Percentiles rank a stretch among this genome's conserved stretches.
Evolutionary conservation across 768 basidiomycete species (phyloP).

Genomic region (Trametopsis cervina): DNA sequence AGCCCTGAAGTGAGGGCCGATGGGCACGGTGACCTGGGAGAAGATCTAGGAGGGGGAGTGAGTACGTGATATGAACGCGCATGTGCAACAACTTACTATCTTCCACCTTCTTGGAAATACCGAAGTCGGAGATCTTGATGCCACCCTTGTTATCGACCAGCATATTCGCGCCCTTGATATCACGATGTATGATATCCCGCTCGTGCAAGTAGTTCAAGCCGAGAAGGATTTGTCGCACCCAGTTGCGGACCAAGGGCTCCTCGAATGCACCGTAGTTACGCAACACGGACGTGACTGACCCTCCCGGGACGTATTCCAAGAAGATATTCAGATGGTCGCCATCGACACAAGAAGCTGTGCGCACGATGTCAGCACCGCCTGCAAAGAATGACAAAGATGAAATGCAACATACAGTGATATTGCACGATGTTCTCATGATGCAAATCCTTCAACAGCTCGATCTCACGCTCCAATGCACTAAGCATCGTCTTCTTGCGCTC

Average conservation of each 20-base stretch:
- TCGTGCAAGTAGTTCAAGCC: conserved; percentile 90
- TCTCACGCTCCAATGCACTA: conserved; percentile 86
- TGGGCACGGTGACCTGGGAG: conserved; percentile 64
- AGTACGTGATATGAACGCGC: no score
- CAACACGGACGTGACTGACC: conserved; percentile 84
- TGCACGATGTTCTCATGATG: conserved; percentile 97
- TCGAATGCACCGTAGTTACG: conserved; percentile 93
- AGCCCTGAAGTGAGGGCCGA: conserved; percentile 91
- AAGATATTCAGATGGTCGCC: conserved; percentile 92
- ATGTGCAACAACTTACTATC: conserved; percentile 59
- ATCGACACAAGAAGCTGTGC: conserved; percentile 86
- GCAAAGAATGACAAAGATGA: neutral
- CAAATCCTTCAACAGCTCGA: conserved; percentile 85
- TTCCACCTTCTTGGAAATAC: conserved; percentile 96
- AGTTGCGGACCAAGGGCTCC: conserved; percentile 86
- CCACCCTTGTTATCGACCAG: conserved; percentile 97
- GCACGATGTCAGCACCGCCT: neutral
- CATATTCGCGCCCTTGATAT: conserved; percentile 99
- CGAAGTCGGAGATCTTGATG: conserved; percentile 95
- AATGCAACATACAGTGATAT: conserved; percentile 72
- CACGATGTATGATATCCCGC: conserved; percentile 91
- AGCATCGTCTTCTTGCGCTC: conserved; percentile 94
- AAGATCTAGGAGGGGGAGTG: no score
- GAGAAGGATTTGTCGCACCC: conserved; percentile 84
- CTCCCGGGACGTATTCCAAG: conserved; percentile 94